A percentile compares a stretch with the other conserved stretches of the same genome.
Conservation (phyloP, 106 monocot genomes). For the Dendrobium huoshanense region DNA sequence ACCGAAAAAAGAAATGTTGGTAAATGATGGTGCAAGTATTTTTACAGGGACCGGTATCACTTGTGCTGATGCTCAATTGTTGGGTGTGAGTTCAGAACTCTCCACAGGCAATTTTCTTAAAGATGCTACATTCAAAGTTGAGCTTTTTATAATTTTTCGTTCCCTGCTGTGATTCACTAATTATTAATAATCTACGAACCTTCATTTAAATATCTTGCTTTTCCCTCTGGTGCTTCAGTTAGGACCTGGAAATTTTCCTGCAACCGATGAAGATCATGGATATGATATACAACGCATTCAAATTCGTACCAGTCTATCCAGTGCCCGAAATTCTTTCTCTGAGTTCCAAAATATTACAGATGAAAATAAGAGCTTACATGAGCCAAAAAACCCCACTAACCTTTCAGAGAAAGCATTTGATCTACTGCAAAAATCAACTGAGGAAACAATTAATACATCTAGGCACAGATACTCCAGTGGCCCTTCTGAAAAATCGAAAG, state of each 20-base stretch:
- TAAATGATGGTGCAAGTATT: conserved; percentile 14
- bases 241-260: conserved; percentile 15
- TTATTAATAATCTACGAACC: not conserved
- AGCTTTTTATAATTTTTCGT: conserved; percentile 19
- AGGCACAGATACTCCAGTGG: conserved; percentile 6
- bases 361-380: conserved; percentile 17
- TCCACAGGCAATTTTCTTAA: conserved; percentile 20
- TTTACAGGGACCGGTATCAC: conserved; percentile 8
- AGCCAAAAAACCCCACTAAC: conserved; percentile 5
- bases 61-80: conserved; percentile 7
- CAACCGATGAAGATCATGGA: conserved; percentile 12
- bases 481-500: conserved; percentile 6
- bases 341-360: conserved; percentile 16
- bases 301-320: conserved; percentile 2
- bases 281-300: conserved; percentile 10
- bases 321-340: conserved; percentile 12
- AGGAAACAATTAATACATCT: conserved; percentile 4
- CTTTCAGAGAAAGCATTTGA: not conserved
- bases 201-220: conserved; percentile 2
- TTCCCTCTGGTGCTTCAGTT: conserved; percentile 27
- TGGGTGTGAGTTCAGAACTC: not conserved
- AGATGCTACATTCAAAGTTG: conserved; percentile 20
- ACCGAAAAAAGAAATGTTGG: conserved; percentile 21
- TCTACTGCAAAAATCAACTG: conserved; percentile 9
- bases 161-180: not conserved